These are phyloP conservation scores for Diplocarpon mali DNA, from an alignment of 2,329 filamentous ascomycete species.

Conservation along the genomic window DNA sequence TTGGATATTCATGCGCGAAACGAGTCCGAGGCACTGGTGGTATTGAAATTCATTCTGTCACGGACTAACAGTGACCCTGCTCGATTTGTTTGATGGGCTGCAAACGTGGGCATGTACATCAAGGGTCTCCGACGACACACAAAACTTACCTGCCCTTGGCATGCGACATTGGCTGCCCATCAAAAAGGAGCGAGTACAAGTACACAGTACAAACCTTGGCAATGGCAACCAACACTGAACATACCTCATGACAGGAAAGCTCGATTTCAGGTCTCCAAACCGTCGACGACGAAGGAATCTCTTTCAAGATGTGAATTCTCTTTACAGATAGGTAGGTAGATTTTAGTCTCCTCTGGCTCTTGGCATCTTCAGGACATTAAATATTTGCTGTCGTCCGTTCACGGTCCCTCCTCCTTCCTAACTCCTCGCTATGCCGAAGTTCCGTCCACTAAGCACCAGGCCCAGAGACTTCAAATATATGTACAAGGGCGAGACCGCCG, in stretches of 20 bases:
- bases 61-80: too few species aligned
- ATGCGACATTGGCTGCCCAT: too few species aligned
- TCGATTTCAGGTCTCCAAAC: background rate
- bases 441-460: constrained; percentile 18
- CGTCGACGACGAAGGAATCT: background rate
- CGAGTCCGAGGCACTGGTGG: too few species aligned
- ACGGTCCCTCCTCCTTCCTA: constrained; percentile 4
- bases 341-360: constrained; percentile 1
- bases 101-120: too few species aligned
- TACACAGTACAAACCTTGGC: too few species aligned
- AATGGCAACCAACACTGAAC: too few species aligned
- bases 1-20: too few species aligned
- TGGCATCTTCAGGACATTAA: constrained; percentile 9
- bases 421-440: constrained; percentile 15
- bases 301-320: constrained; percentile 1
- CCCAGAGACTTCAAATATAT: constrained; percentile 12
- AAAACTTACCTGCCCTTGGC: too few species aligned
- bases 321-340: constrained; percentile 7
- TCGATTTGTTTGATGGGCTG: too few species aligned
- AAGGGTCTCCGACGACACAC: too few species aligned
- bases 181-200: too few species aligned
- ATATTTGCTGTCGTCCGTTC: constrained; percentile 3
- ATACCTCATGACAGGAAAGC: background rate
- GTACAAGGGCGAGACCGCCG: constrained; percentile 10
- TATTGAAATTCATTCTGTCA: too few species aligned